phyloP scores from a whole-genome alignment of 495 filamentous ascomycete genomes.

The Monascus purpureus region DNA sequence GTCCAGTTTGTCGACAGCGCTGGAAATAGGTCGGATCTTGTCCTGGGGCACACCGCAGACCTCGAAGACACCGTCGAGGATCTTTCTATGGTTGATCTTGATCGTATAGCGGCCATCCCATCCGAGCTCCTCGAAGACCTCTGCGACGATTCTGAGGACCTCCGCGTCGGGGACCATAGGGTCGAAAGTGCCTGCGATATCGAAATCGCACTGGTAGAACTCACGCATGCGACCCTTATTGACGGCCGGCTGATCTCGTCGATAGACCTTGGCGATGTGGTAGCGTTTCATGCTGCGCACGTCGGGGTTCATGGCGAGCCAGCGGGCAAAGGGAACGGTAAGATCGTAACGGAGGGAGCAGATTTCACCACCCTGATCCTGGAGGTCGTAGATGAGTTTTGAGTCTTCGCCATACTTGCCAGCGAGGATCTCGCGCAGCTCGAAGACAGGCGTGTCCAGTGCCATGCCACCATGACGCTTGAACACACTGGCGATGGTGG shows the following conservation, averaged over 20 bases:
- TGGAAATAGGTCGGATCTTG: constrained; percentile 75
- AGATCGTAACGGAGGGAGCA: constrained; percentile 81
- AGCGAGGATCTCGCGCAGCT: constrained; percentile 62
- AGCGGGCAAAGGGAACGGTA: constrained; percentile 81
- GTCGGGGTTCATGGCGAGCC: constrained; percentile 69
- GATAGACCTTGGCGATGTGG: constrained; percentile 81
- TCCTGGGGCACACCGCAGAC: constrained; percentile 79
- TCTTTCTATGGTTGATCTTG: constrained; percentile 92
- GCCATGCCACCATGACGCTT: constrained; percentile 77
- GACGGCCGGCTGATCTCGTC: constrained; percentile 69
- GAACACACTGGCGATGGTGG: constrained; percentile 70
- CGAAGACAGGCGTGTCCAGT: constrained; percentile 76
- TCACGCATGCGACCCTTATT: constrained; percentile 87
- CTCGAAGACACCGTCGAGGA: constrained; percentile 83
- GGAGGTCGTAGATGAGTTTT: constrained; percentile 80
- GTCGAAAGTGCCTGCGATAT: constrained; percentile 83
- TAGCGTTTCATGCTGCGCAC: constrained; percentile 72
- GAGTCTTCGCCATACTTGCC: constrained; percentile 90
- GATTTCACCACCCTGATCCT: constrained; percentile 74
- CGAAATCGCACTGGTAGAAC: constrained; percentile 97
- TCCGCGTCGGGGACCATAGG: constrained; percentile 96
- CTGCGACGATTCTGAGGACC: constrained; percentile 66
- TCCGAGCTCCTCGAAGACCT: constrained; percentile 71
- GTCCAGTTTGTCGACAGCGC: constrained; percentile 91
- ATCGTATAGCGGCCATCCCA: constrained; percentile 63